Percentiles rank a stretch among this genome's conserved stretches.
Conservation (phyloP, 2,329 filamentous ascomycete species). For the Lasiodiplodia hormozganensis region DNA sequence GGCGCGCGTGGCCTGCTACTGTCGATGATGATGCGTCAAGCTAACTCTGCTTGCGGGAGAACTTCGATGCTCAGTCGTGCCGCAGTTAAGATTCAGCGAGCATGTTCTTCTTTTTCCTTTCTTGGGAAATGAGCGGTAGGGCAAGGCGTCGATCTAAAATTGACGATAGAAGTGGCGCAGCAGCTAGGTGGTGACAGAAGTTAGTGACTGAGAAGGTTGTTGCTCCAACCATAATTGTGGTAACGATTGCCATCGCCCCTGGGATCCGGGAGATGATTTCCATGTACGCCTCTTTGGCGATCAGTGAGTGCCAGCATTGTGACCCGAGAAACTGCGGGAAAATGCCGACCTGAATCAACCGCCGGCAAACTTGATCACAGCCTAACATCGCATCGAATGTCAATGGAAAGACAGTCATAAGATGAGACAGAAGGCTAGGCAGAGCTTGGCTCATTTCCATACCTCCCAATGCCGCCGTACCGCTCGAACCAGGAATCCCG, state of each 20-base stretch:
- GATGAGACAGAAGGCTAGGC: conserved; percentile 6
- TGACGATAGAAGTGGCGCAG: background rate
- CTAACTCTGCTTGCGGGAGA: conserved; percentile 14
- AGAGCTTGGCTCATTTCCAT: conserved; percentile 1
- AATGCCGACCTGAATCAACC: background rate
- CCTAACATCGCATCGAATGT: background rate
- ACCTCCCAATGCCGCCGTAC: background rate
- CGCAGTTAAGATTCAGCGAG: background rate
- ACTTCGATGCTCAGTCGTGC: background rate
- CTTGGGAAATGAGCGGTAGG: conserved; percentile 13
- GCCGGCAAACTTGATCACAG: conserved; percentile 1
- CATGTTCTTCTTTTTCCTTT: background rate
- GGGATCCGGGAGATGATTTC: conserved; percentile 18
- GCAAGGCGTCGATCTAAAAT: background rate
- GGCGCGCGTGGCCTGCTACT: conserved; percentile 16
- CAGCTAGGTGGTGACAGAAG: background rate
- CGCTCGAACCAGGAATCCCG: conserved; percentile 7
- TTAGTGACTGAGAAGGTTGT: background rate
- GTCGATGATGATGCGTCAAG: conserved; percentile 2
- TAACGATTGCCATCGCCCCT: conserved; percentile 1
- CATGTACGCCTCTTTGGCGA: background rate
- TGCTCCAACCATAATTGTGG: background rate
- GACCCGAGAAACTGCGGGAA: background rate
- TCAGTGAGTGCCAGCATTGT: background rate
- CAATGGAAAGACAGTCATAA: conserved; percentile 1